Percentiles rank a stretch among this genome's conserved stretches.
phyloP scores from a whole-genome alignment of 352 stramenopile genomes.

The Globisporangium acanthophoron region DNA sequence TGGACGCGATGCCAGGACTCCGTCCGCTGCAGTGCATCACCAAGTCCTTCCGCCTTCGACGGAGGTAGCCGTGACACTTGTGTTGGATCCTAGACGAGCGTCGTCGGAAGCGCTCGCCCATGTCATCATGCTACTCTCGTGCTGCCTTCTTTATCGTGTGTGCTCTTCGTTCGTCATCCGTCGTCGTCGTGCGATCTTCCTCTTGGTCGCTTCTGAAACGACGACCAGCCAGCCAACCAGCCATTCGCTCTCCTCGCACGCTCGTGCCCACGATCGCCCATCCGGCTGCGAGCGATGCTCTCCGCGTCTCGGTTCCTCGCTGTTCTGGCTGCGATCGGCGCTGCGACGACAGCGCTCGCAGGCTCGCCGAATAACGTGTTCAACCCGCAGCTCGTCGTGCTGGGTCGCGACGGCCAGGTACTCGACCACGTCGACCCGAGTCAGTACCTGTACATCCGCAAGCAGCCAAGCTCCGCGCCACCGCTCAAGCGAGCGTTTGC shows the following conservation, averaged over 20 bases:
- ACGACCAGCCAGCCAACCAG: too few relatives aligned
- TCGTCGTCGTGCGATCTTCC: too few relatives aligned
- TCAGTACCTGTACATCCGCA: conserved; percentile 20
- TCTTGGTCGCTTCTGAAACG: too few relatives aligned
- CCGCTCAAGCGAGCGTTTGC: not conserved
- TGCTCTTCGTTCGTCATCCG: too few relatives aligned
- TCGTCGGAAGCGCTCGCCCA: conserved; percentile 4
- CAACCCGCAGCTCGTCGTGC: conserved; percentile 27
- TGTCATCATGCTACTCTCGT: not conserved
- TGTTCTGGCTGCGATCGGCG: not conserved
- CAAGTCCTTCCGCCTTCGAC: conserved; percentile 6
- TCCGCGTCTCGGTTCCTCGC: not conserved
- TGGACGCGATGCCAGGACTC: conserved; percentile 50
- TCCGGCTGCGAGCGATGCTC: not conserved
- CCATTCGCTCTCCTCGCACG: too few relatives aligned
- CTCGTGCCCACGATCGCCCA: too few relatives aligned
- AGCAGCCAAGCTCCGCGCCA: conserved; percentile 2
- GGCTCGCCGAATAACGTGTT: not conserved
- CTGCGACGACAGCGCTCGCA: not conserved
- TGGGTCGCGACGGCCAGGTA: conserved; percentile 27
- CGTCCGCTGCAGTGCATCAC: conserved; percentile 48
- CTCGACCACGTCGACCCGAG: conserved; percentile 24
- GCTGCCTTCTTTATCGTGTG: too few relatives aligned
- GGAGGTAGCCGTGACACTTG: not conserved
- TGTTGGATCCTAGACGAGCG: not conserved